These are phyloP conservation scores for Solanum lycopersicoides DNA, from an alignment of 257 asterid species.

Conservation along the genomic window DNA sequence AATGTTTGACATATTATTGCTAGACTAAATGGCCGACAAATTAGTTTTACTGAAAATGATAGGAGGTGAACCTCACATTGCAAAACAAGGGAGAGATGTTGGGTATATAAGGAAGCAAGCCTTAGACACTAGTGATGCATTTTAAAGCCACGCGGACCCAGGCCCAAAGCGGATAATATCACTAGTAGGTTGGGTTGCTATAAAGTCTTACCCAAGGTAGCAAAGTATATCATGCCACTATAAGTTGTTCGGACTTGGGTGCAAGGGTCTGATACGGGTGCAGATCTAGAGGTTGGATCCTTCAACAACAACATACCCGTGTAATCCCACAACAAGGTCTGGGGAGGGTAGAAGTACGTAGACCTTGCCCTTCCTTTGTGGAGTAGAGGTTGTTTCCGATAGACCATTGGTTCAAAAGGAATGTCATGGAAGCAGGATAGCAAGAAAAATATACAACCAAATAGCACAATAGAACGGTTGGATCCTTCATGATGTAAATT, in stretches of 20 bases:
- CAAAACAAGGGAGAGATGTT: neutral
- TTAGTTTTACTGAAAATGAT: neutral
- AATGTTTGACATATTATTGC: neutral
- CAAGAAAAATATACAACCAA: neutral
- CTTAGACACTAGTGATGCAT: neutral
- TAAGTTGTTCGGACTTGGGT: neutral
- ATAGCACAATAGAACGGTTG: neutral
- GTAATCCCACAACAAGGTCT: neutral
- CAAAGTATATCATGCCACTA: neutral
- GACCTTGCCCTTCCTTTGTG: neutral
- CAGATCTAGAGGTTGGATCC: neutral
- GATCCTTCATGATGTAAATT: neutral
- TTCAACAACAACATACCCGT: neutral
- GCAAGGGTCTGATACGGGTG: neutral
- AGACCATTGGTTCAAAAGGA: neutral
- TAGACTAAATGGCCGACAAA: neutral
- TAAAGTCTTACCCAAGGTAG: neutral
- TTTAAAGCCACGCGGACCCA: neutral
- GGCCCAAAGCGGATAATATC: neutral
- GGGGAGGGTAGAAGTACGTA: neutral
- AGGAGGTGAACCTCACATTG: neutral
- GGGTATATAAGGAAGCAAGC: neutral
- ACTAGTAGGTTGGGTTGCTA: neutral
- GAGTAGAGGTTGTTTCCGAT: neutral
- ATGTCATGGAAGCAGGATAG: neutral